These are phyloP conservation scores for Xylaria scruposa DNA, from an alignment of 495 filamentous ascomycete genomes.

Conservation along the genomic window DNA sequence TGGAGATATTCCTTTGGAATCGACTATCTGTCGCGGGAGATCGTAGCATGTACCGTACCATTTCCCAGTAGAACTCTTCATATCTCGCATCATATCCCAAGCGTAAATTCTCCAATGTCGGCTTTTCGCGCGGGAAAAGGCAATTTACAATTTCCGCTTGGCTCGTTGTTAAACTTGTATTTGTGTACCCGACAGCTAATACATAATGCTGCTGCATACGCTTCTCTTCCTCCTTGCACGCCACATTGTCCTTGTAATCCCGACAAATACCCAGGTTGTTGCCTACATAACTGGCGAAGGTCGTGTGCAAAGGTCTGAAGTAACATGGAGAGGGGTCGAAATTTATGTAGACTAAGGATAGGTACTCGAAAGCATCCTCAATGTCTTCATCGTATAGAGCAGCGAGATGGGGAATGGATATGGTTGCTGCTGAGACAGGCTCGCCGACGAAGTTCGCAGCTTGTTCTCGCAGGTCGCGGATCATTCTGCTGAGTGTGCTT, in stretches of 20 bases:
- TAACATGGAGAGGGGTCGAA: constrained; percentile 13
- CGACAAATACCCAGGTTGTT: constrained; percentile 23
- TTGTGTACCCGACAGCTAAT: constrained; percentile 4
- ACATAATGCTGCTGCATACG: background rate
- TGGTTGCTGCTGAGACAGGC: constrained; percentile 26
- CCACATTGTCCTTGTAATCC: constrained; percentile 26
- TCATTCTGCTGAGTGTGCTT: constrained; percentile 27
- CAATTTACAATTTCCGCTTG: background rate
- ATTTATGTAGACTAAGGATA: constrained; percentile 20
- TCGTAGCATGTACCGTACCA: constrained; percentile 18
- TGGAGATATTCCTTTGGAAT: constrained; percentile 13
- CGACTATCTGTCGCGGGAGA: constrained; percentile 22
- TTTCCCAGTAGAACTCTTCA: constrained; percentile 26
- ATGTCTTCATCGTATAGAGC: constrained; percentile 30
- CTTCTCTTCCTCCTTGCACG: background rate
- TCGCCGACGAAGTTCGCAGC: constrained; percentile 25
- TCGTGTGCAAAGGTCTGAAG: background rate
- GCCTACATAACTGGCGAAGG: constrained; percentile 23
- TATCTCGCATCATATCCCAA: constrained; percentile 20
- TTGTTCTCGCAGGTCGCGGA: constrained; percentile 18
- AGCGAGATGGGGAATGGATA: constrained; percentile 29
- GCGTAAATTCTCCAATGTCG: constrained; percentile 17
- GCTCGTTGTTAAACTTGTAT: constrained; percentile 12
- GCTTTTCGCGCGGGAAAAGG: background rate
- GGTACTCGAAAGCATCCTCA: constrained; percentile 28